Base-by-base conservation (phyloP, 495 filamentous ascomycete genomes). In the Penicillium egyptiacum region DNA sequence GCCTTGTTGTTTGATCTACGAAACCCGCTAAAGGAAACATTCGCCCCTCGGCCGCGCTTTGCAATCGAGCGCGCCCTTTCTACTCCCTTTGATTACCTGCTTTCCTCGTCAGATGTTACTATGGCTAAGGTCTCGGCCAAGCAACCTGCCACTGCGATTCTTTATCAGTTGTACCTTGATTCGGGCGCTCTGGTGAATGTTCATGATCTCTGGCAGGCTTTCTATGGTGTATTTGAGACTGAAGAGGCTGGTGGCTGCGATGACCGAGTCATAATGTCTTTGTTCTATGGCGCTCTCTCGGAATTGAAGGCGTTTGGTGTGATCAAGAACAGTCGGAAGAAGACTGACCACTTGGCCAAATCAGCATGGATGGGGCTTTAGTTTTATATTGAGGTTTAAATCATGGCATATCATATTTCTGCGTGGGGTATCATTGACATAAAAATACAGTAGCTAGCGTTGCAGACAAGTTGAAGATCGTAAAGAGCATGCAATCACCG, bases 131-230 rank as follows among this genome's bases (percentile, higher is more conserved):
- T 67, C 6, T 82, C 81, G 6, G 62, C 84, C 8, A 88, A 84
- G 8, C 83, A 93, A 61, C 92, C 95, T 12, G 75, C 89, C 14
- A 88, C 87, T 16, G 82, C 91, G 2, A 88, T 96, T 17, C 63
- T 98, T 56, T 98, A 96, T 73, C 90, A 95, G 56, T 75, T 97
- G 26, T 97, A 96, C 69, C 81, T 92, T 17, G 93, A 98, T 73
- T 89, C 92, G 1, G 93, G 93, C 5, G 81, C 86, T 6, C 71
- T 96, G 45, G 86, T 98, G 63, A 98, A 98, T 67, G 84, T 89
- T 6, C 85, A 85, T 42, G 94, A 98, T 71, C 70, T 98, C 22
- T 96, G 90, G 91, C 83, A 87, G 22, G 91, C 94, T 2, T 98
- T 96, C 68, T 81, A 85, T 57, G 85, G 84, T 5, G 83, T 96